These are phyloP conservation scores for Boletus pseudo-olivaceus DNA, from an alignment of 768 basidiomycete genomes.

Conservation along the genomic window DNA sequence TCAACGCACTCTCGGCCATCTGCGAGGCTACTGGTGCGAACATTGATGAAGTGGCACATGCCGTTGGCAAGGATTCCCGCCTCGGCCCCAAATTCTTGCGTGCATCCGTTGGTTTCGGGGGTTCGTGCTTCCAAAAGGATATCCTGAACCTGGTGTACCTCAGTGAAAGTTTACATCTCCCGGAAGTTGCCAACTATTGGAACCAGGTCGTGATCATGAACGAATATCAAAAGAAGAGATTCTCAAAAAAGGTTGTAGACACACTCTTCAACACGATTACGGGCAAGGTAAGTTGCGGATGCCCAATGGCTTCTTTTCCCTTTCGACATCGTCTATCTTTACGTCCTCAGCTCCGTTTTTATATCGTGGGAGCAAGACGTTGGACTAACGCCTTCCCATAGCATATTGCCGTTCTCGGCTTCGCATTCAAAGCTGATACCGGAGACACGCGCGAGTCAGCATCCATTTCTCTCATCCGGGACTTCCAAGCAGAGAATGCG, in stretches of 20 bases:
- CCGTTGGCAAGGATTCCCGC: slow-evolving; percentile 90
- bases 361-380: slow-evolving; percentile 2
- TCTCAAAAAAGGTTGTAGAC: slow-evolving; percentile 94
- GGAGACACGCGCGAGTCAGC: slow-evolving; percentile 99
- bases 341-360: not conserved
- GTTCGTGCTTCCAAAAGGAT: slow-evolving; percentile 99
- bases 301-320: not conserved
- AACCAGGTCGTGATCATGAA: slow-evolving; percentile 96
- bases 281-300: slow-evolving; percentile 62
- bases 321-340: not conserved
- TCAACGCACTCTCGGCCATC: slow-evolving; percentile 97
- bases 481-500: slow-evolving; percentile 91
- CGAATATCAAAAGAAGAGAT: slow-evolving; percentile 95
- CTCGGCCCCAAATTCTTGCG: slow-evolving; percentile 95
- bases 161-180: slow-evolving; percentile 89
- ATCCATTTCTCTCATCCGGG: slow-evolving; percentile 87
- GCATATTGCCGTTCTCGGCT: slow-evolving; percentile 95
- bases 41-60: slow-evolving; percentile 95
- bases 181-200: slow-evolving; percentile 98
- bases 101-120: slow-evolving; percentile 94
- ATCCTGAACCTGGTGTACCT: slow-evolving; percentile 99
- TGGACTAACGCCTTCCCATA: slow-evolving; percentile 26
- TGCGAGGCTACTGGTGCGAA: slow-evolving; percentile 99
- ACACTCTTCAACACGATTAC: slow-evolving; percentile 98
- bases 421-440: slow-evolving; percentile 99